A percentile compares a stretch with the other conserved stretches of the same genome.
Evolutionary conservation across 2,329 filamentous ascomycete genomes (phyloP).

Genomic region (Massarina eburnea): DNA sequence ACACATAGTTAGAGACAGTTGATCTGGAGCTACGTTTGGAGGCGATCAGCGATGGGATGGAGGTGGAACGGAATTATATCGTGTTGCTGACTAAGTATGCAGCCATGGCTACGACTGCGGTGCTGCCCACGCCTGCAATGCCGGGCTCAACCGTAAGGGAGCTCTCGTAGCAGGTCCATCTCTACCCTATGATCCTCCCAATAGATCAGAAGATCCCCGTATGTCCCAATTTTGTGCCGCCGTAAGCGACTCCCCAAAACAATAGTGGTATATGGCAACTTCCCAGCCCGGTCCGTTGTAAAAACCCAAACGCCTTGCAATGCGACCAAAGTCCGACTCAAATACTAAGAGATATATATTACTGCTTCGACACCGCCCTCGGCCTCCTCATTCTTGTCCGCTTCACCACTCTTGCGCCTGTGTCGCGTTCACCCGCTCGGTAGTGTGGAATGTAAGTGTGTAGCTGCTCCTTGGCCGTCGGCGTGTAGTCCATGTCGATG

Average conservation of each 20-base stretch:
- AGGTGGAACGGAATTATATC: slow-evolving; percentile 2
- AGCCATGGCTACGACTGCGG: background rate
- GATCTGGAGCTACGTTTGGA: background rate
- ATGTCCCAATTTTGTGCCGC: background rate
- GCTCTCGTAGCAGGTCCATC: too few species aligned
- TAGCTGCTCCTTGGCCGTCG: slow-evolving; percentile 14
- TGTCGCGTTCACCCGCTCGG: slow-evolving; percentile 27
- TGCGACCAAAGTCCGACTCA: slow-evolving; percentile 24
- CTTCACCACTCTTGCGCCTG: slow-evolving; percentile 31
- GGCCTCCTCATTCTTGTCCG: slow-evolving; percentile 13
- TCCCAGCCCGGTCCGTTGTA: slow-evolving; percentile 1
- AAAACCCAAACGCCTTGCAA: slow-evolving; percentile 37
- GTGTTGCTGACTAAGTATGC: slow-evolving; percentile 17
- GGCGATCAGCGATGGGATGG: background rate
- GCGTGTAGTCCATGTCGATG: slow-evolving; percentile 34
- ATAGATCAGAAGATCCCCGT: too few species aligned
- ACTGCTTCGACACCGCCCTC: slow-evolving; percentile 22
- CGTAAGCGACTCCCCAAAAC: slow-evolving; percentile 11
- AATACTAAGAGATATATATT: slow-evolving; percentile 7
- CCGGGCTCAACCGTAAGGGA: too few species aligned
- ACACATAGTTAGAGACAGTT: background rate
- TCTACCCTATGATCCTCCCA: too few species aligned
- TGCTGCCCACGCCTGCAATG: too few species aligned
- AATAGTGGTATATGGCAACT: slow-evolving; percentile 31
- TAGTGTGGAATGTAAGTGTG: slow-evolving; percentile 25